Base-by-base conservation (phyloP, 2,329 filamentous ascomycete genomes). In the Pyrenophora tritici-repentis region DNA sequence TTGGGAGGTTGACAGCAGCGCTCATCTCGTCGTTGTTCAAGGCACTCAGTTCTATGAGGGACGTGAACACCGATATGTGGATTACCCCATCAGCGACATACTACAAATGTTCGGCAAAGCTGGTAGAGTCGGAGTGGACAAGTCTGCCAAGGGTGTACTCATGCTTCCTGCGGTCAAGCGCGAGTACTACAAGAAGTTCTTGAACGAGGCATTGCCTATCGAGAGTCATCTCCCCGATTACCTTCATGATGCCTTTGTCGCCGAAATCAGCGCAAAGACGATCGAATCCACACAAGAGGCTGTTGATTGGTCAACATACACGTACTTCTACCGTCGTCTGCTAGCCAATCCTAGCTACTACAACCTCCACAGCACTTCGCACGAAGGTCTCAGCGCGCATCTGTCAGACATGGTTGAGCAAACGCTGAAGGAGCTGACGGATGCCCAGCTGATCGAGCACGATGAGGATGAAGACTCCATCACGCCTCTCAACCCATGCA, bases 31-130 rank as follows among this genome's bases (percentile, higher is more conserved):
- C 12, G 84, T 99, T 40, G 87, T 99, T 26, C 97, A 99, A 92
- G 92, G 92, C 13, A 99, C 95, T 1, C 94, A 99, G 68, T 97
- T 92, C 76, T 99, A 93, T 61, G 94, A 99, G 67, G 94, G 94
- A 6, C 87, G 91, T 42, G 93, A 99, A 75, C 95, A 99, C 73
- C 88, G 95, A 55, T 99, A 99, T 73, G 86, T 97, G 45, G 94
- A 99, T 74, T 99, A 99, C 67, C 89, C 91, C 3, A 85, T 97
- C 59, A 93, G 89, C 66, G 94, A 99, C 70, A 86, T 99, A 13
- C 78, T 99, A 47, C 94, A 99, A 69, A 99, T 99, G 93, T 96
- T 97, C 64, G 94, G 94, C 62, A 96, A 94, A 74, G 90, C 94
- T 32, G 86, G 92, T 47, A 86, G 89, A 34, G 86, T 91, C 1